Base-by-base conservation (phyloP, 768 basidiomycete species). In the Kwoniella dejecticola region DNA sequence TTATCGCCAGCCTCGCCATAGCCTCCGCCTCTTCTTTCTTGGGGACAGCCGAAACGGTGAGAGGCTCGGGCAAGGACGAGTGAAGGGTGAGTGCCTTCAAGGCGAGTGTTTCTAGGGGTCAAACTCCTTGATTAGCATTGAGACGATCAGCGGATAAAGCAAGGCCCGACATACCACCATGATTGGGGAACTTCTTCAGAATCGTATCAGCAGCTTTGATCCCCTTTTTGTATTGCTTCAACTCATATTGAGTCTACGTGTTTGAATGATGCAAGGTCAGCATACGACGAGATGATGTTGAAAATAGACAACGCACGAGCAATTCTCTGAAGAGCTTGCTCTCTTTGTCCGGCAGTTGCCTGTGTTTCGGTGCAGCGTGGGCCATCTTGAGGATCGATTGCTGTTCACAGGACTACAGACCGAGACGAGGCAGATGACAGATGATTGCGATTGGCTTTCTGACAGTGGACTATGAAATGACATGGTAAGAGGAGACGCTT, bases 101-200 rank as follows among this genome's bases (percentile, higher is more conserved):
- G 77, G 90, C 92, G 76, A 94, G 79, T 26, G 95, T 94, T 81
- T 98, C 95, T 98, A 73, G 11, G 52, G 21, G 17, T 57, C 11
- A 42, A 13, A 29, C 36, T 24, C 4, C 23, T n/a, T n/a, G 56
- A 46, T 57, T 19, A 46, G 56, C 42, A 6, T 47, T 45, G 30
- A 45, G 15, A n/a, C 13, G 11, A 7, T 2, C 10, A 15, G 31
- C 1, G 30, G n/a, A 56, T 33, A 44, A 38, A 24, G 17, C 41
- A 4, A 8, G 41, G 41, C 11, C 17, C 27, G 31, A 36, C 45
- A 7, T 72, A 91, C 95, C 94, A 72, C 95, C 96, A 83, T 99
- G 93, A 42, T 95, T 88, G 0, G 96, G 93, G 72, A 87, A 86
- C 82, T 95, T 96, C 81, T 91, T 94, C 77, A 99, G 86, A 77